A percentile compares a stretch with the other conserved stretches of the same genome.
Evolutionary conservation across 2,329 filamentous ascomycete genomes (phyloP).

Genomic region (Saccharata proteae): DNA sequence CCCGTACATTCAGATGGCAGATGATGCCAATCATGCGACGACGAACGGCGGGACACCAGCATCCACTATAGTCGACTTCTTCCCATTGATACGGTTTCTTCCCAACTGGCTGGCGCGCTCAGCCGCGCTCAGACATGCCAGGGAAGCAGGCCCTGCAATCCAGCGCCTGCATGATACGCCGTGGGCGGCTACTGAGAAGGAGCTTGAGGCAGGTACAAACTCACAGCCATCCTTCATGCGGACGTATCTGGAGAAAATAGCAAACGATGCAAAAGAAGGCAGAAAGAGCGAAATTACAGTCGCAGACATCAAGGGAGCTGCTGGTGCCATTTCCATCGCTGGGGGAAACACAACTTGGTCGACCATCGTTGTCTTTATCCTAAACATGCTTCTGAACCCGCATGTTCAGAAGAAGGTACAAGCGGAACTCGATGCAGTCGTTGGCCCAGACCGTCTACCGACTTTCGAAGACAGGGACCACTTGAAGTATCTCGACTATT

Average conservation of each 20-base stretch:
- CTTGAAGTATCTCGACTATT: conserved; percentile 32
- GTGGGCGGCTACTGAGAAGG: conserved; percentile 17
- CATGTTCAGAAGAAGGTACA: conserved; percentile 34
- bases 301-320: conserved; percentile 38
- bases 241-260: conserved; percentile 16
- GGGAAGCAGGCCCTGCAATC: conserved; percentile 21
- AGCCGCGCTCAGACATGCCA: conserved; percentile 16
- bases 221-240: conserved; percentile 21
- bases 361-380: conserved; percentile 29
- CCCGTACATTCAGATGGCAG: conserved; percentile 30
- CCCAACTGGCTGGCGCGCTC: conserved; percentile 24
- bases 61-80: conserved; percentile 35
- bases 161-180: conserved; percentile 33
- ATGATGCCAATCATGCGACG: conserved; percentile 15
- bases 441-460: conserved; percentile 33
- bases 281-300: conserved; percentile 23
- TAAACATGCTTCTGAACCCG: conserved; percentile 32
- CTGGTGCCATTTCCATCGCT: conserved; percentile 37
- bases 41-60: conserved; percentile 18
- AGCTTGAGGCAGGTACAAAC: conserved; percentile 20
- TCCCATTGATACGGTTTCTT: conserved; percentile 34
- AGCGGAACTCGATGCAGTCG: conserved; percentile 32
- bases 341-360: conserved; percentile 36
- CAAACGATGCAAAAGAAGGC: conserved; percentile 18
- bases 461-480: conserved; percentile 32